Conservation (phyloP, 345 rosid species). For the Dipteronia sinensis region DNA sequence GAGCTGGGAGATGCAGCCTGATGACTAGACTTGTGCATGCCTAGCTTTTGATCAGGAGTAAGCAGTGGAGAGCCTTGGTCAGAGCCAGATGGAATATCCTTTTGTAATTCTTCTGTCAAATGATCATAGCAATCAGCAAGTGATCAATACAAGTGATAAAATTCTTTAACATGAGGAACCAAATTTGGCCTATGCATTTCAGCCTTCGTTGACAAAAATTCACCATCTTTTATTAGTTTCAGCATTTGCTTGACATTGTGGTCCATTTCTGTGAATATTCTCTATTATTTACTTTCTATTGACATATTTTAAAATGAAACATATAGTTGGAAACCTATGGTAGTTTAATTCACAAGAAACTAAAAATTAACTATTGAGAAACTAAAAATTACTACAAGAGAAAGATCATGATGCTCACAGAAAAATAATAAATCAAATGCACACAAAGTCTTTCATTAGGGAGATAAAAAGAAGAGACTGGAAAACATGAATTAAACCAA, state of each 20-base stretch:
- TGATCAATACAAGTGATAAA: slow-evolving; percentile 44
- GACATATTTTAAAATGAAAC: not conserved
- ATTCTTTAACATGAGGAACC: slow-evolving; percentile 41
- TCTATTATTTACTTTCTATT: not conserved
- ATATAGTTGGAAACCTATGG: not conserved
- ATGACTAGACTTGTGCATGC: slow-evolving; percentile 35
- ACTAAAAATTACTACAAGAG: too few species aligned
- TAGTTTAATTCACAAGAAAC: not conserved
- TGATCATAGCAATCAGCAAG: slow-evolving; percentile 50
- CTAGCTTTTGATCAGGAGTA: slow-evolving; percentile 39
- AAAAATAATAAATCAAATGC: not conserved
- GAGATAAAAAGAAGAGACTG: not conserved
- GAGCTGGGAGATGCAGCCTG: slow-evolving; percentile 54
- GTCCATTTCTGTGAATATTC: slow-evolving; percentile 46
- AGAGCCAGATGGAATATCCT: slow-evolving; percentile 29
- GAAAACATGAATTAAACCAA: slow-evolving; percentile 1
- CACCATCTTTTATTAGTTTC: slow-evolving; percentile 52
- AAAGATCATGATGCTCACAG: not conserved
- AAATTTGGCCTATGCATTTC: slow-evolving; percentile 44
- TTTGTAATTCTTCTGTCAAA: slow-evolving; percentile 39
- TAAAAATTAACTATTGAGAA: too few species aligned
- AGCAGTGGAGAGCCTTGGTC: slow-evolving; percentile 40
- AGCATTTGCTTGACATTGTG: slow-evolving; percentile 41
- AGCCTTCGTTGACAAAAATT: too few species aligned
- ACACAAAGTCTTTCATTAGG: not conserved